A percentile compares a stretch with the other conserved stretches of the same genome.
Conservation (phyloP, 495 filamentous ascomycete species). For the Penicillium samsonianum region DNA sequence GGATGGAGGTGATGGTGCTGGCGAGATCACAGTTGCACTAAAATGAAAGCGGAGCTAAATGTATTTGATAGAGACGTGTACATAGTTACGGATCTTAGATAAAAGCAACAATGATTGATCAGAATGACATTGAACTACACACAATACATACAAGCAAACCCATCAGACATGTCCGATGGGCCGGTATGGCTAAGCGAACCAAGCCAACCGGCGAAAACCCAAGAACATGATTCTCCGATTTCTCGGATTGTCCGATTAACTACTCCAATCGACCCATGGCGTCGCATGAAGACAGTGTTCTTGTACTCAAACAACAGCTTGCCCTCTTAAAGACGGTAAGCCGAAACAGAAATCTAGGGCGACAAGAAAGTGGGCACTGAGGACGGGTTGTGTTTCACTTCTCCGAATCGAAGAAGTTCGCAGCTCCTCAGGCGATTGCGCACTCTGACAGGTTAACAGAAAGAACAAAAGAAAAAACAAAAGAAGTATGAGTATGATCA, state of each 20-base stretch:
- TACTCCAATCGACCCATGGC: no score
- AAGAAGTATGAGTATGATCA: neutral
- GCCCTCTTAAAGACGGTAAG: neutral
- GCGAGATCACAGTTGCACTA: neutral
- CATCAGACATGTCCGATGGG: neutral
- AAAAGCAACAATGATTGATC: neutral
- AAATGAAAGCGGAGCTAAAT: neutral
- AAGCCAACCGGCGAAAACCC: no score
- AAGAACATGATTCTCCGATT: neutral
- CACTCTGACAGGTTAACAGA: neutral
- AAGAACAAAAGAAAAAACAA: neutral
- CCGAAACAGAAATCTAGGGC: neutral
- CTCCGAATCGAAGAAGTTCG: neutral
- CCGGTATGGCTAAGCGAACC: neutral
- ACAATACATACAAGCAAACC: neutral
- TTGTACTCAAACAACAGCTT: neutral
- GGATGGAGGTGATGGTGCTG: conserved; percentile 55
- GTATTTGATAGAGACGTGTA: neutral
- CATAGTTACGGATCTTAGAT: neutral
- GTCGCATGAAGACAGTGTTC: no score
- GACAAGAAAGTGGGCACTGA: neutral
- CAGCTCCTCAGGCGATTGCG: neutral
- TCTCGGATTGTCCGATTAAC: no score
- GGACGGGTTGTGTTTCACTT: neutral
- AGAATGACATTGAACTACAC: neutral